These are phyloP conservation scores for Paratrypanosoma confusum DNA, from an alignment of 208 protist species.

Conservation along the genomic window DNA sequence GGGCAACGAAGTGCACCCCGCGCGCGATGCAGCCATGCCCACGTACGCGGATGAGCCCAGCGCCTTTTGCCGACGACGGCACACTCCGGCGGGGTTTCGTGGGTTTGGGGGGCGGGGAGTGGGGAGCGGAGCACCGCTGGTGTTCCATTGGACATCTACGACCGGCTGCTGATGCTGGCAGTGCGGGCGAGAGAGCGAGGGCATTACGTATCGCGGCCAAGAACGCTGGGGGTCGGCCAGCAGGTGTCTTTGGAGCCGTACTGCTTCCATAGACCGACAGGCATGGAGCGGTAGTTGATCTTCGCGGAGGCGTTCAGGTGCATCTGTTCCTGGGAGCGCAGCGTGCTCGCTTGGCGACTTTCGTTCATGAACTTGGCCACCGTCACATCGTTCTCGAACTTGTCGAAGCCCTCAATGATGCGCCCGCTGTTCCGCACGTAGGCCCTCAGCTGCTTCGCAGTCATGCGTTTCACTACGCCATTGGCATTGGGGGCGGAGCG, in stretches of 20 bases:
- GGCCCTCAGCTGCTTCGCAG: conserved; percentile 47
- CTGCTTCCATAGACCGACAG: conserved; percentile 73
- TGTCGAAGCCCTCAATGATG: conserved; percentile 71
- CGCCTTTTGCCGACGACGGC: too few species aligned
- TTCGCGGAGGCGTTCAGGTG: conserved; percentile 80
- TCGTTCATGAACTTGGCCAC: conserved; percentile 78
- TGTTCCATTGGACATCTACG: too few species aligned
- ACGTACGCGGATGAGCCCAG: too few species aligned
- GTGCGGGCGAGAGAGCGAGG: too few species aligned
- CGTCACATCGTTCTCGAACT: conserved; percentile 77
- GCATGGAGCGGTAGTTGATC: conserved; percentile 85
- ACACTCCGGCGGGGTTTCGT: too few species aligned
- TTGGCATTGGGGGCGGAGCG: too few species aligned
- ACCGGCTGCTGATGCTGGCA: too few species aligned
- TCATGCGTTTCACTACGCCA: conserved; percentile 36
- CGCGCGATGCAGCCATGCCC: too few species aligned
- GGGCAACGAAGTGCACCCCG: too few species aligned
- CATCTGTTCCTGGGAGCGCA: conserved; percentile 82
- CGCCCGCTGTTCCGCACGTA: conserved; percentile 55
- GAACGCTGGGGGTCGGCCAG: conserved; percentile 57
- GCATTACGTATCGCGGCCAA: conserved; percentile 38
- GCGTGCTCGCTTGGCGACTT: conserved; percentile 49
- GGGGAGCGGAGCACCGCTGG: too few species aligned
- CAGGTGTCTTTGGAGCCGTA: conserved; percentile 67
- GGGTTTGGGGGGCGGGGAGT: too few species aligned